A percentile compares a stretch with the other conserved stretches of the same genome.
Evolutionary conservation across 306 rosid species (phyloP).

Genomic region (Castanea crenata): DNA sequence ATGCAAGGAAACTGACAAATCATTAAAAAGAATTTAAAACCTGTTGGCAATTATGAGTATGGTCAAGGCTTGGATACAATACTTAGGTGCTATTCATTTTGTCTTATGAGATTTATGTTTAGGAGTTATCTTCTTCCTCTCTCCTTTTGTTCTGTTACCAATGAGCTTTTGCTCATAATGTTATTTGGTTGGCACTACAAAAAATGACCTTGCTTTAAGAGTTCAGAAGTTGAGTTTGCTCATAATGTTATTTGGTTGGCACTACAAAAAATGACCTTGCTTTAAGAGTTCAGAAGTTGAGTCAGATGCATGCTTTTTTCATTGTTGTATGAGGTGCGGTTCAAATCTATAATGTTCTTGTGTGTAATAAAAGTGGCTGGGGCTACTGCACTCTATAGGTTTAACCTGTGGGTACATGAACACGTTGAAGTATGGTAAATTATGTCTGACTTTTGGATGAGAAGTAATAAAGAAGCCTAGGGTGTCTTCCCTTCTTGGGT

Average conservation of each 20-base stretch:
- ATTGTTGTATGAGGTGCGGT: background rate
- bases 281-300: background rate
- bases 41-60: background rate
- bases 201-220: background rate
- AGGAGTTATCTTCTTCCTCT: too few species aligned
- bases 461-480: background rate
- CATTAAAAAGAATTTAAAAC: background rate
- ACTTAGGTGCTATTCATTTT: too few species aligned
- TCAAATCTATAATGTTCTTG: background rate
- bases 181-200: background rate
- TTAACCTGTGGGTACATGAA: background rate
- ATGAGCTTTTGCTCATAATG: too few species aligned
- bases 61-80: too few species aligned
- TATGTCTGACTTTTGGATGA: background rate
- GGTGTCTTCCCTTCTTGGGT: too few species aligned
- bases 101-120: too few species aligned
- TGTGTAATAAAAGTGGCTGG: background rate
- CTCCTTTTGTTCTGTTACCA: too few species aligned
- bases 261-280: background rate
- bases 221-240: background rate
- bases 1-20: background rate
- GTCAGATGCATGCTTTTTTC: background rate
- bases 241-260: background rate
- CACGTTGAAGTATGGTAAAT: background rate
- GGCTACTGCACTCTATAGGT: background rate